Evolutionary conservation across 177 flowering plant genomes (phyloP).

Genomic region (Vitis hybrid): DNA sequence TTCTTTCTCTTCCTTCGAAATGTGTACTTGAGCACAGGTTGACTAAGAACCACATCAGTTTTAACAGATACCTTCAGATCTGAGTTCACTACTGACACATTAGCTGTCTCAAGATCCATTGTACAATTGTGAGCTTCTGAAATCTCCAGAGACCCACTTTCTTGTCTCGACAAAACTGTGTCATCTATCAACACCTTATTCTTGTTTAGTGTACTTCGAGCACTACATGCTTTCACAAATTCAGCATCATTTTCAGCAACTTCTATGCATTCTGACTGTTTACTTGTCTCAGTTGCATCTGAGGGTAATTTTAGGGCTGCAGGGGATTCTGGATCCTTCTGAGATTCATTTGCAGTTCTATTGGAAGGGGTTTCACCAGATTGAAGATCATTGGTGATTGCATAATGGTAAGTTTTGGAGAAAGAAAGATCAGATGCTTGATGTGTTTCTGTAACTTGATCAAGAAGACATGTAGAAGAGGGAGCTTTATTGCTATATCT

Average conservation of each 20-base stretch:
- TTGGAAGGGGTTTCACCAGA: conserved; percentile 18
- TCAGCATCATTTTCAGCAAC: conserved; percentile 11
- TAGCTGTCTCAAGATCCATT: conserved; percentile 24
- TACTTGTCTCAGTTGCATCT: conserved; percentile 9
- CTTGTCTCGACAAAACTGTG: conserved; percentile 27
- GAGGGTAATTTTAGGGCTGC: conserved; percentile 3
- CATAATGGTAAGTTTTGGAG: conserved; percentile 15
- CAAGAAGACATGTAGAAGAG: conserved; percentile 10
- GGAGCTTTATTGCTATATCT: conserved; percentile 27
- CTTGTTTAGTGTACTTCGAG: conserved; percentile 13
- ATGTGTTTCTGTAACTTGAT: conserved; percentile 12
- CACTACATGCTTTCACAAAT: conserved; percentile 15
- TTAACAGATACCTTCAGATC: conserved; percentile 23
- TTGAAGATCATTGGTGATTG: conserved; percentile 13
- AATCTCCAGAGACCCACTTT: conserved; percentile 24
- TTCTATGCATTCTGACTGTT: conserved; percentile 17
- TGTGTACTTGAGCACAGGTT: conserved; percentile 57
- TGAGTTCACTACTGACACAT: conserved; percentile 16
- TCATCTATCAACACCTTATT: conserved; percentile 18
- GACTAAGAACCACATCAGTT: conserved; percentile 22
- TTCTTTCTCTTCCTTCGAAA: conserved; percentile 85
- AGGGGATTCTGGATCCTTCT: conserved; percentile 20
- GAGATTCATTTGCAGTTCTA: conserved; percentile 14
- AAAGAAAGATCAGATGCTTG: conserved; percentile 21
- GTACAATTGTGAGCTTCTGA: conserved; percentile 20